phyloP scores from a whole-genome alignment of 495 filamentous ascomycete species.

The Podospora tetraspora region DNA sequence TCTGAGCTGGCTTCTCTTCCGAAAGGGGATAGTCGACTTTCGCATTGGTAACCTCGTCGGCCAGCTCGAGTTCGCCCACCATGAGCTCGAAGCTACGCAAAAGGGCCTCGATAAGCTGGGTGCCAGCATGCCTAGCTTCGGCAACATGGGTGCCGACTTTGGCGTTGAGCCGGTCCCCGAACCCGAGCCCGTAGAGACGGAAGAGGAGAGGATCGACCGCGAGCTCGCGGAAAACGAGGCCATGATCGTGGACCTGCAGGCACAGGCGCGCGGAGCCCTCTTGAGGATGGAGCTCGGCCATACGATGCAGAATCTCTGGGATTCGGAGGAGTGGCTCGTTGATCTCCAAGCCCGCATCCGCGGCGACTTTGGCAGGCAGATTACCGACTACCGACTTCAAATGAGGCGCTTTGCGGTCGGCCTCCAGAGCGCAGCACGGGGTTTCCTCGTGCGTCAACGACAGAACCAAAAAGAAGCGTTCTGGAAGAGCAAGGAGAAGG shows the following conservation, averaged over 20 bases:
- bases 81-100: constrained; percentile 93
- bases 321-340: constrained; percentile 69
- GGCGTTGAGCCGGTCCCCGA: constrained; percentile 54
- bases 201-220: constrained; percentile 82
- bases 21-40: constrained; percentile 91
- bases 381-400: constrained; percentile 68
- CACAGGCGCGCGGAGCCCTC: constrained; percentile 78
- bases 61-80: constrained; percentile 94
- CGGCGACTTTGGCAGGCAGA: constrained; percentile 63
- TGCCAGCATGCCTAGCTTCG: constrained; percentile 93
- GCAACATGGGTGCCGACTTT: constrained; percentile 93
- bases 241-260: constrained; percentile 72
- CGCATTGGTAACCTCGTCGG: constrained; percentile 98
- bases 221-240: constrained; percentile 72
- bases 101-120: constrained; percentile 94
- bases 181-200: constrained; percentile 62
- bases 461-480: constrained; percentile 55
- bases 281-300: constrained; percentile 71
- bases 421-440: constrained; percentile 74
- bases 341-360: constrained; percentile 80
- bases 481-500: constrained; percentile 64
- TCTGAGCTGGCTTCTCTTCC: constrained; percentile 88
- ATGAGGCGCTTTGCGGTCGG: constrained; percentile 71
- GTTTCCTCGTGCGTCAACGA: constrained; percentile 67
- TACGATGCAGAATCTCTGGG: constrained; percentile 87